Base-by-base conservation (phyloP, 441 rosid genomes). In the Populus hybrid region DNA sequence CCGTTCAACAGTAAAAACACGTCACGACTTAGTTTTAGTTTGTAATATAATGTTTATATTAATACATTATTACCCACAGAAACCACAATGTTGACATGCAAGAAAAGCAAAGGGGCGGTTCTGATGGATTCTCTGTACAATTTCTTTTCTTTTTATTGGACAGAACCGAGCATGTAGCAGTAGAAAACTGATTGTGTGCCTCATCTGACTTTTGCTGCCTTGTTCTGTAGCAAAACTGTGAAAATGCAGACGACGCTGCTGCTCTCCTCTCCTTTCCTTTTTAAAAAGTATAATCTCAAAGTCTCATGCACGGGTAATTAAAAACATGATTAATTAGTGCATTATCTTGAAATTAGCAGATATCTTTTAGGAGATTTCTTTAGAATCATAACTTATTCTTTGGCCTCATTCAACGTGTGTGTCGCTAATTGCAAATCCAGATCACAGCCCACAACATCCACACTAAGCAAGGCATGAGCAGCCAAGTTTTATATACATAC, bases 341-440 rank as follows among this genome's bases (percentile, higher is more conserved):
- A 50, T 35, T 50, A 64, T 50, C 40, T 38, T 63, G 38, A 50
- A 66, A 67, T 65, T 8, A 14, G 28, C 6, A 63, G 75, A 64
- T 64, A 42, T 69, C 36, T 10, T 63, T 75, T 32, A 24, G 34
- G 40, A 30, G 34, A 30, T 26, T 59, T 20, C 8, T 40, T 26
- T 18, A 61, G 40, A 65, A 65, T 75, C 18, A 23, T 12, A 69
- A 24, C 50, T 75, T 68, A 32, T 73, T 79, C 30, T 14, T 36
- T 53, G 78, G 75, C 16, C 64, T 69, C 78, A 64, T 76, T 21
- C 74, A 23, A 57, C 53, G 26, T 50, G 36, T 70, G 70, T 81
- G 32, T 72, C 24, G 12, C 59, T 70, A 63, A 74, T 71, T 84
- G 82, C 81, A 79, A 77, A 84, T 77, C 86, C 84, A 77, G 64